Base-by-base conservation (phyloP, 208 protist genomes). In the Trypanosoma theileri region DNA sequence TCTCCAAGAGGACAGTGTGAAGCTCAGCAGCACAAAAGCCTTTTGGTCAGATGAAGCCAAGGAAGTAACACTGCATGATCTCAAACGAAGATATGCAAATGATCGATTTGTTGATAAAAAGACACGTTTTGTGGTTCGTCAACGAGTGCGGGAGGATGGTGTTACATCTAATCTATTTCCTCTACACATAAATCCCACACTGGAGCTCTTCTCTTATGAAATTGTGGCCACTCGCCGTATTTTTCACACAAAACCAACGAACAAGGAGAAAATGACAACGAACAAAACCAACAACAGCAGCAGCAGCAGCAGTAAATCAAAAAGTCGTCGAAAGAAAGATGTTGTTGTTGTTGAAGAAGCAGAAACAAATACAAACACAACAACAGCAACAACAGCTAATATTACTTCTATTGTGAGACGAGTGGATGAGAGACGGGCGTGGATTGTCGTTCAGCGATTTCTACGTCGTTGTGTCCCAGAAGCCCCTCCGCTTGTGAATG, bases 81-180 rank as follows among this genome's bases (percentile, higher is more conserved):
- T 94, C 13, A 92, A 89, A 61, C 73, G 65, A 11, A 53, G 56
- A 17, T 76, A 94, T 73, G 51, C 77, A 1, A 28, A 77, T 19
- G 81, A 83, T 17, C 80, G 88, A 16, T 62, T 69, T 14, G 24
- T 71, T 10, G 91, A 96, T 64, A 92, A 84, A 71, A 77, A 78
- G 58, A 82, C 75, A 3, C 82, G 85, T 26, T 93, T 84, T 52
- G 19, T 62, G 22, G 84, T 87, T 1, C 82, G 87, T 53, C 68
- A 75, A 31, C 75, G 68, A 14, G n/a, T 96, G 28, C 86, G 81
- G 44, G 77, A 86, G 12, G 86, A 89, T 52, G 91, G 91, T 44
- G 88, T 86, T 14, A 42, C 82, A 19, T 94, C 88, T 17, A 96
- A 96, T 59, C 24, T 96, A 14, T 96, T 81, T 60, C 82, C 83